Percentiles rank a stretch among this genome's conserved stretches.
phyloP scores from a whole-genome alignment of 805 yeast species.

The Candida vaughaniae region DNA sequence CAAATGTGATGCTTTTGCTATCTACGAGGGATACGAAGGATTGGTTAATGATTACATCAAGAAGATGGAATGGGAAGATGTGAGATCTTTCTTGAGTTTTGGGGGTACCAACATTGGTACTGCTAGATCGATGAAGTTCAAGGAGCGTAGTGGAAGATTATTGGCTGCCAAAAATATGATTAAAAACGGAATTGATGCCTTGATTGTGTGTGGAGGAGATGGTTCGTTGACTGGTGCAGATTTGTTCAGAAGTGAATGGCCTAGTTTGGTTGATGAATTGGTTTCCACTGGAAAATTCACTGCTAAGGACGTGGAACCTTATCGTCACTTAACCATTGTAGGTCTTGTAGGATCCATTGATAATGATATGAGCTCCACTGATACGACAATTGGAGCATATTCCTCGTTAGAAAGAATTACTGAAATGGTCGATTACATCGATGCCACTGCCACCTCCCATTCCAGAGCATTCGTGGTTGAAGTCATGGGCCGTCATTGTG shows the following conservation, averaged over 20 bases:
- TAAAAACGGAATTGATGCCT: slow-evolving; percentile 70
- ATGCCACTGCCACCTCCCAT: slow-evolving; percentile 81
- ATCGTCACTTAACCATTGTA: slow-evolving; percentile 62
- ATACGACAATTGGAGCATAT: slow-evolving; percentile 78
- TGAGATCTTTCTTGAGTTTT: slow-evolving; percentile 63
- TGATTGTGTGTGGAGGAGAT: slow-evolving; percentile 82
- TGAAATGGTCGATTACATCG: slow-evolving; percentile 75
- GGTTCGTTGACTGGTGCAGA: slow-evolving; percentile 85
- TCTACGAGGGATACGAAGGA: slow-evolving; percentile 76
- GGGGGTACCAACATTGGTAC: slow-evolving; percentile 84
- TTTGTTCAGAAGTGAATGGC: slow-evolving; percentile 75
- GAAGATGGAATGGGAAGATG: slow-evolving; percentile 71
- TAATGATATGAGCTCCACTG: slow-evolving; percentile 83
- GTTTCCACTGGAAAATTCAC: slow-evolving; percentile 46
- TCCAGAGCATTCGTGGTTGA: slow-evolving; percentile 82
- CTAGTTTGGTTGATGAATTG: slow-evolving; percentile 62
- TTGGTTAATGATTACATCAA: slow-evolving; percentile 55
- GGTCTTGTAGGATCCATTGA: slow-evolving; percentile 84
- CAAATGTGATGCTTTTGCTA: slow-evolving; percentile 66
- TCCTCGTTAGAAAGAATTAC: slow-evolving; percentile 76
- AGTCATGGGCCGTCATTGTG: slow-evolving; percentile 90
- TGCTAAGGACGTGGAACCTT: slow-evolving; percentile 42
- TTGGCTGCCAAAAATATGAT: slow-evolving; percentile 65
- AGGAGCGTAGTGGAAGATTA: slow-evolving; percentile 64
- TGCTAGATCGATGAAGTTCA: slow-evolving; percentile 68